Percentiles rank a stretch among this genome's conserved stretches.
phyloP scores from a whole-genome alignment of 2,329 filamentous ascomycete genomes.

The Penicillium decumbens region DNA sequence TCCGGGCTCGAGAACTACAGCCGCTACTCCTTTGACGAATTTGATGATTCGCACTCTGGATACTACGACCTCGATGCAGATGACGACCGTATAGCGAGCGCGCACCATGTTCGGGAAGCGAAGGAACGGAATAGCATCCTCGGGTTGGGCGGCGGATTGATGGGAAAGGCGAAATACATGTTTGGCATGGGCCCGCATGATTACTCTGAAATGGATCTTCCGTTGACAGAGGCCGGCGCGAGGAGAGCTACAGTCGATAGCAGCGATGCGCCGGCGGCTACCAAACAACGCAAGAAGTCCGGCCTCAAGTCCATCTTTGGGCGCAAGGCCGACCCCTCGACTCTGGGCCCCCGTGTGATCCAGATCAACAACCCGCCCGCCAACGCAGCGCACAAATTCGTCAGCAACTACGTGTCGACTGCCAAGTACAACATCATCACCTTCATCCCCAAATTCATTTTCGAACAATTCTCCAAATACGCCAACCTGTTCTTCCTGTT shows the following conservation, averaged over 20 bases:
- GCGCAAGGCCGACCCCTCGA: conserved; percentile 81
- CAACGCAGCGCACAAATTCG: conserved; percentile 82
- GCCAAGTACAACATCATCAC: conserved; percentile 94
- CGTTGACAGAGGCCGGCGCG: conserved; percentile 72
- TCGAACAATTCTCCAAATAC: conserved; percentile 98
- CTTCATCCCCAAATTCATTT: conserved; percentile 93
- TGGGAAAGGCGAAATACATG: conserved; percentile 84
- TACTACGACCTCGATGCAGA: conserved; percentile 69
- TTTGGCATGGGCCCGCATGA: conserved; percentile 70
- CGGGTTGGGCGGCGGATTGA: conserved; percentile 75
- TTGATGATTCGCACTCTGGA: conserved; percentile 69
- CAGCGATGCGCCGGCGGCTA: conserved; percentile 39
- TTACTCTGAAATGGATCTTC: conserved; percentile 98
- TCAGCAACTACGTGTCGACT: conserved; percentile 95
- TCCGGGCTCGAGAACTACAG: conserved; percentile 84
- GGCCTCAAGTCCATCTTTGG: conserved; percentile 94
- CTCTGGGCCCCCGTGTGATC: conserved; percentile 85
- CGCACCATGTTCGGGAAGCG: conserved; percentile 52
- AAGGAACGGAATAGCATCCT: conserved; percentile 84
- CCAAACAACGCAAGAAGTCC: conserved; percentile 55
- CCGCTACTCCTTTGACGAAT: conserved; percentile 82
- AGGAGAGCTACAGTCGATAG: conserved; percentile 46
- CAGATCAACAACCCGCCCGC: conserved; percentile 94
- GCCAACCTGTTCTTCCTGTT: conserved; percentile 99
- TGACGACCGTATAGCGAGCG: conserved; percentile 53